Evolutionary conservation across 2,329 filamentous ascomycete species (phyloP), one percentile per base, ranked within the genome.

Genomic region (Xylaria sp.): DNA sequence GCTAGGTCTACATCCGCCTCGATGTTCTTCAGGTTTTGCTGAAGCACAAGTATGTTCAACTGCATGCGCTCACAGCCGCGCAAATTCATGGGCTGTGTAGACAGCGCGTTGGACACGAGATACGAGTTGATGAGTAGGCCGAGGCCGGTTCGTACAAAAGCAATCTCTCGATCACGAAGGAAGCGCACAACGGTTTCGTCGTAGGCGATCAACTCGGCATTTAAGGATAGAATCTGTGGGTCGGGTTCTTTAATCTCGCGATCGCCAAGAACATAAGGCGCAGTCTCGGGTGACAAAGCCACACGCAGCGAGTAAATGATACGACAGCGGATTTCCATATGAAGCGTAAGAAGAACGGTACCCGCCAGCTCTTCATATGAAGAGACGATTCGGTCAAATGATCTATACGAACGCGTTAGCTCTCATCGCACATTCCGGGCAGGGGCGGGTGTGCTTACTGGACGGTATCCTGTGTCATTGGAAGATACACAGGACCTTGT

Each of bases 21-120:
- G 54, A 99, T 89, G 68, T 96, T 96, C 80, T 97, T 97, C 57
- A 99, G 86, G 71, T 97, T 97, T 74, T 99, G 95, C 77, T 98
- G 94, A 53, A 99, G 81, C 40, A 99, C 95, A 23, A 97, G 84
- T 49, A 97, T 92, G 74, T 99, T 97, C 71, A 98, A 86, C 74
- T 93, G 90, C 86, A 99, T 93, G 37, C 93, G 86, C n/a, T 88
- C 87, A 62, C 89, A 91, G 41, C 95, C 95, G 69, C 90, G 86
- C 37, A 79, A 80, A 75, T 99, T 97, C 88, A 99, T 94, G 7
- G 90, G 88, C 51, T 88, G 87, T 44, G 94, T 90, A 72, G 86
- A 85, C 17, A 83, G 80, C 1, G 88, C 87, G 65, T 90, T 90
- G 62, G 87, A 81, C 37, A 97, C 87, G 2, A 98, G 87, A 72